These are phyloP conservation scores for Leishmania tarentolae DNA, from an alignment of 208 protist genomes.

Conservation along the genomic window DNA sequence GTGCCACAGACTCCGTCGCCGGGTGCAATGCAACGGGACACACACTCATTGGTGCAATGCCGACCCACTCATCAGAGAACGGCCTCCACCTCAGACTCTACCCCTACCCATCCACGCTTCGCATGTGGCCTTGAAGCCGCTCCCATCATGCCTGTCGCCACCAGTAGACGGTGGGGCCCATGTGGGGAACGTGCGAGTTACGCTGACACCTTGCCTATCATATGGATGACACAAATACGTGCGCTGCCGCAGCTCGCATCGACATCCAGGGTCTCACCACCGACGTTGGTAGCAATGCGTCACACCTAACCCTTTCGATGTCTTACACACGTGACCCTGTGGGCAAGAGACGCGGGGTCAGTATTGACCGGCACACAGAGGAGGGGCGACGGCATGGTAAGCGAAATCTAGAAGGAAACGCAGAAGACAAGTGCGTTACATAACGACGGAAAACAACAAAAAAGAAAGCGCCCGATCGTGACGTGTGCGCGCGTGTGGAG, in stretches of 20 bases:
- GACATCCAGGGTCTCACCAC: not conserved
- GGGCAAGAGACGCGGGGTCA: not conserved
- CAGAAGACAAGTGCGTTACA: not conserved
- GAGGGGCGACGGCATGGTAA: not conserved
- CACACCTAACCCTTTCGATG: not conserved
- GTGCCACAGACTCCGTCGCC: not conserved
- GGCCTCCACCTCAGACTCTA: not conserved
- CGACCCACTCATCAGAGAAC: not conserved
- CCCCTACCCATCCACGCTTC: not conserved
- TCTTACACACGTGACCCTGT: not conserved
- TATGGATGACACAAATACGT: not conserved
- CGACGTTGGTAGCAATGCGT: not conserved
- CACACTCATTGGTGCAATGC: not conserved
- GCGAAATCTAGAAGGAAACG: not conserved
- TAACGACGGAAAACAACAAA: not conserved
- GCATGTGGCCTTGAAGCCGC: too few species aligned
- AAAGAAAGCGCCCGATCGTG: too few species aligned
- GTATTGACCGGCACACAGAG: not conserved
- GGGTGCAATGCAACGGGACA: not conserved
- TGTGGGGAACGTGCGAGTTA: not conserved
- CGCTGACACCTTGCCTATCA: not conserved
- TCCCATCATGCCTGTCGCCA: too few species aligned
- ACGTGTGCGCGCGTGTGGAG: not conserved
- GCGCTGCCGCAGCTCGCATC: not conserved
- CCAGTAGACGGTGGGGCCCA: not conserved